Evolutionary conservation across 495 filamentous ascomycete species (phyloP).

Genomic region (Neurospora sp.): DNA sequence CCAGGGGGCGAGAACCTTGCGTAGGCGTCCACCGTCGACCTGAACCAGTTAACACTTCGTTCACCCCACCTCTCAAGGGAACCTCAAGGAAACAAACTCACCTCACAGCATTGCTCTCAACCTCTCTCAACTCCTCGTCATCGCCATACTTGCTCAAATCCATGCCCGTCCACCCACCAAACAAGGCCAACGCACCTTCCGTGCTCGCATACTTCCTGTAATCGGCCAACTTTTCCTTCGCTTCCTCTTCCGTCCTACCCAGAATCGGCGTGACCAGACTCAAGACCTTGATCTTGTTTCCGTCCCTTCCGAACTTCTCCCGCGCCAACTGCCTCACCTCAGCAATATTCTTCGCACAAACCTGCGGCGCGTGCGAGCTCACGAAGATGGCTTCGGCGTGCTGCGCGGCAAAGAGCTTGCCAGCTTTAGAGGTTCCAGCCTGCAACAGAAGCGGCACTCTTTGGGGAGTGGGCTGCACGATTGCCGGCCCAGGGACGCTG

Average conservation of each 20-base stretch:
- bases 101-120: slow-evolving; percentile 55
- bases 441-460: slow-evolving; percentile 56
- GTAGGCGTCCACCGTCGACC: slow-evolving; percentile 31
- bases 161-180: slow-evolving; percentile 54
- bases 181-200: slow-evolving; percentile 50
- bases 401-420: slow-evolving; percentile 54
- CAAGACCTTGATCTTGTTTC: slow-evolving; percentile 43
- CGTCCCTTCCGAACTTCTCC: slow-evolving; percentile 36
- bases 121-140: slow-evolving; percentile 48
- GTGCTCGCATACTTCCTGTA: slow-evolving; percentile 41
- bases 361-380: slow-evolving; percentile 36
- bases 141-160: slow-evolving; percentile 44
- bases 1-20: slow-evolving; percentile 28
- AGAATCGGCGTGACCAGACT: slow-evolving; percentile 37
- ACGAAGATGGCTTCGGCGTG: slow-evolving; percentile 52
- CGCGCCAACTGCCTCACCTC: slow-evolving; percentile 38
- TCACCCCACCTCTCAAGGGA: no score
- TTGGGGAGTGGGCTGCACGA: slow-evolving; percentile 55
- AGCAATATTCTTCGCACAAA: slow-evolving; percentile 35
- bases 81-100: slow-evolving; percentile 25
- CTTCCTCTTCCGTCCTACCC: slow-evolving; percentile 44
- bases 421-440: slow-evolving; percentile 53
- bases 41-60: no score
- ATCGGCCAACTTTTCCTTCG: slow-evolving; percentile 39
- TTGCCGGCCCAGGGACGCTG: slow-evolving; percentile 53